These are phyloP conservation scores for Actinidia polygama DNA, from an alignment of 179 eudicot species.

Conservation along the genomic window DNA sequence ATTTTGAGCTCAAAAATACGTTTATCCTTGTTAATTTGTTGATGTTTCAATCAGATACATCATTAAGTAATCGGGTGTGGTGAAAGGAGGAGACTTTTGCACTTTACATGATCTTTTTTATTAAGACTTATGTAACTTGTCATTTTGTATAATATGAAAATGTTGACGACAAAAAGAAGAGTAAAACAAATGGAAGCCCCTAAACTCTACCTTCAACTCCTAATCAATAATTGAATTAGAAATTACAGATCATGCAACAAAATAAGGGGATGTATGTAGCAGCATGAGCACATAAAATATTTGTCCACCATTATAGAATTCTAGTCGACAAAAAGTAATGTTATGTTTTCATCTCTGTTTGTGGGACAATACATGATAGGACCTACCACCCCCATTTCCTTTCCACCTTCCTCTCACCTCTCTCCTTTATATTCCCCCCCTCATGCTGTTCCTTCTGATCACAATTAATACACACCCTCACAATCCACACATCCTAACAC, in stretches of 20 bases:
- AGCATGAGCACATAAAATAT: neutral
- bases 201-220: too few species aligned
- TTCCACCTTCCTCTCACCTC: slow-evolving; percentile 36
- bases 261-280: neutral
- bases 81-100: neutral
- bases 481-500: neutral
- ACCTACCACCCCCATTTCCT: slow-evolving; percentile 39
- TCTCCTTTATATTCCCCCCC: slow-evolving; percentile 24
- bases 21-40: too few species aligned
- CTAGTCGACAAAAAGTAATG: neutral
- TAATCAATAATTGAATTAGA: too few species aligned
- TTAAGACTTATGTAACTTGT: neutral
- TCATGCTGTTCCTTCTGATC: slow-evolving; percentile 20
- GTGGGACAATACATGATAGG: slow-evolving; percentile 32
- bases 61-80: too few species aligned
- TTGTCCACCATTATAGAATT: neutral
- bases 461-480: neutral
- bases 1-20: too few species aligned
- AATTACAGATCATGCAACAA: too few species aligned
- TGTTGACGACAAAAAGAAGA: neutral
- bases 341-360: neutral
- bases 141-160: neutral
- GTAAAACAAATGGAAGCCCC: neutral
- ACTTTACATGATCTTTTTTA: neutral
- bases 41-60: too few species aligned